These are phyloP conservation scores for Microbotryum silenes-acaulis DNA, from an alignment of 1,284 basidiomycete genomes.

Conservation along the genomic window DNA sequence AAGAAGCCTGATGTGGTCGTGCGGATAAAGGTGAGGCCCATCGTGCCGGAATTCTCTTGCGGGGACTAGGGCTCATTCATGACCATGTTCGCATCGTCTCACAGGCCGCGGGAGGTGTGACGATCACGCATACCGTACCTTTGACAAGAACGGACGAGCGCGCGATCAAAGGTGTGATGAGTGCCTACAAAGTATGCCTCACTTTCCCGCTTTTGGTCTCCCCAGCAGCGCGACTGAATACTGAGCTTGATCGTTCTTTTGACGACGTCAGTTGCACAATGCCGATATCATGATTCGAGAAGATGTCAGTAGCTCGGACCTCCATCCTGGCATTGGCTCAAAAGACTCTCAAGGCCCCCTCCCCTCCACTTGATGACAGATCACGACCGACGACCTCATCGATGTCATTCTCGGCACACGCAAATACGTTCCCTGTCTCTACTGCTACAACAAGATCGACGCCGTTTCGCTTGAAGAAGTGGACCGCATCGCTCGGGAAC, in stretches of 20 bases:
- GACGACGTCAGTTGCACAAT: conserved; percentile 60
- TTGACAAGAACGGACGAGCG: conserved; percentile 90
- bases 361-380: conserved; percentile 47
- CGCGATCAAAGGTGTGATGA: conserved; percentile 57
- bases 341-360: conserved; percentile 5
- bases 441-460: conserved; percentile 59
- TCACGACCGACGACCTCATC: conserved; percentile 93
- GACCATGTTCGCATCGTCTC: conserved; percentile 45
- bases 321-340: not conserved
- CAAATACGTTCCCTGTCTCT: conserved; percentile 87
- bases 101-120: conserved; percentile 30
- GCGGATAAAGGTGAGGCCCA: conserved; percentile 14
- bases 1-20: conserved; percentile 65
- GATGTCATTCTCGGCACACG: conserved; percentile 85
- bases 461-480: conserved; percentile 82
- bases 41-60: not conserved
- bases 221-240: not conserved
- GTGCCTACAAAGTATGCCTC: conserved; percentile 18
- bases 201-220: too few species aligned
- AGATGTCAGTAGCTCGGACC: conserved; percentile 56
- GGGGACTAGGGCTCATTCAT: not conserved
- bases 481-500: conserved; percentile 75
- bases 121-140: conserved; percentile 55
- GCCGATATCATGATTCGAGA: conserved; percentile 95
- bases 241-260: conserved; percentile 31